phyloP scores from a whole-genome alignment of 345 rosid genomes.

The Populus deltoides region DNA sequence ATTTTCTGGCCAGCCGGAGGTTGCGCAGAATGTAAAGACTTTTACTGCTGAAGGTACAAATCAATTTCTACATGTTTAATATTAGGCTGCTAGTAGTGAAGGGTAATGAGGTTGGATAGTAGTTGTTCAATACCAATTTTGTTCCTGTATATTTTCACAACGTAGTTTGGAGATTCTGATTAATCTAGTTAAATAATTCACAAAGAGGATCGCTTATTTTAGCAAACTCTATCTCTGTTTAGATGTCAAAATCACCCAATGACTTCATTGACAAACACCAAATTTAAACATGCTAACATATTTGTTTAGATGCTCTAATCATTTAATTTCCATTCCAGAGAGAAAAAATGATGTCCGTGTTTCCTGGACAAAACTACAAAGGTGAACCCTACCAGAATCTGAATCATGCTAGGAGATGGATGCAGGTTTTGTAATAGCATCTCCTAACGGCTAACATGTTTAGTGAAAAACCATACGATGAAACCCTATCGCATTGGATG shows the following conservation, averaged over 20 bases:
- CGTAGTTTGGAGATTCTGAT: background rate
- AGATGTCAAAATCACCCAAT: background rate
- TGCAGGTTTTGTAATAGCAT: background rate
- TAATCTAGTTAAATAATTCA: background rate
- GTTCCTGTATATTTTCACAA: constrained; percentile 15
- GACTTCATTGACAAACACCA: background rate
- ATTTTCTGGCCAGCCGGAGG: constrained; percentile 8
- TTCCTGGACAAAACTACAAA: background rate
- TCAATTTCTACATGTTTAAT: background rate
- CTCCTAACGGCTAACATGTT: background rate
- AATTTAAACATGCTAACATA: background rate
- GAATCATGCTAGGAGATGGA: background rate
- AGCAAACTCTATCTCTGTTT: background rate
- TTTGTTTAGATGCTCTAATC: constrained; percentile 1
- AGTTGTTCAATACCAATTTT: constrained; percentile 13
- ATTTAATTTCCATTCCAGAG: background rate
- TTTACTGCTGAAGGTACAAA: constrained; percentile 14
- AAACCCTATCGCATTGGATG: background rate
- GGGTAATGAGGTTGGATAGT: background rate
- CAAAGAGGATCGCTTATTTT: background rate
- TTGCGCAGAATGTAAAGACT: constrained; percentile 22
- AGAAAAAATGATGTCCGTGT: background rate
- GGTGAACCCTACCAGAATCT: background rate
- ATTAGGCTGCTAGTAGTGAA: constrained; percentile 5
- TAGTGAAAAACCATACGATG: background rate